phyloP scores from a whole-genome alignment of 768 basidiomycete genomes.

The Lentinula boryana region DNA sequence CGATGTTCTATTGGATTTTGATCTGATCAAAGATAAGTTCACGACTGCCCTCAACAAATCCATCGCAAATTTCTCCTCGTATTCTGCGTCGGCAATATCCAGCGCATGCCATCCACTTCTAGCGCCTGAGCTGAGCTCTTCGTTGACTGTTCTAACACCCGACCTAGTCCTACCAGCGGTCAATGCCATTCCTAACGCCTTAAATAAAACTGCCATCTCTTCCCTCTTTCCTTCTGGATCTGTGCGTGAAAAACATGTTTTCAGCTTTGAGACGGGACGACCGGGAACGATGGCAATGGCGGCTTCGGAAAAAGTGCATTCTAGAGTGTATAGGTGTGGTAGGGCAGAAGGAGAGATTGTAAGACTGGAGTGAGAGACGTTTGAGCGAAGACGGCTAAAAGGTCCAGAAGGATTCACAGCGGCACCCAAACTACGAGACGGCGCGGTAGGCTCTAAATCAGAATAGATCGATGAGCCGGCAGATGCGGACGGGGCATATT shows the following conservation, averaged over 20 bases:
- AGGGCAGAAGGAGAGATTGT: constrained; percentile 27
- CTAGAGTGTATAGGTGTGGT: constrained; percentile 45
- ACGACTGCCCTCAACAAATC: constrained; percentile 43
- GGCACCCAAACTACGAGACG: constrained; percentile 18
- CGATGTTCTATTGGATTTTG: constrained; percentile 9
- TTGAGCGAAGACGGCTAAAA: constrained; percentile 17
- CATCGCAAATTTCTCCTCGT: constrained; percentile 47
- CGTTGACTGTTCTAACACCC: background rate
- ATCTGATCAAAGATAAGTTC: background rate
- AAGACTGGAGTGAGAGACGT: constrained; percentile 12
- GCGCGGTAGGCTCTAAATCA: constrained; percentile 10
- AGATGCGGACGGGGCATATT: background rate
- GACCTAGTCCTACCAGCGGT: background rate
- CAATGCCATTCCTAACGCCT: background rate
- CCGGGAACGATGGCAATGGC: constrained; percentile 49
- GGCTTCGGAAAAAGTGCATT: constrained; percentile 67
- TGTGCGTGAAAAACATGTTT: constrained; percentile 63
- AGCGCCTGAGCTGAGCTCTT: constrained; percentile 11
- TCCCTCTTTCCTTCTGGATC: constrained; percentile 39
- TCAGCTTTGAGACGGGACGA: constrained; percentile 55
- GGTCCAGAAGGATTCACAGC: background rate
- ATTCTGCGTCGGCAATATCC: constrained; percentile 58
- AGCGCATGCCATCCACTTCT: constrained; percentile 41
- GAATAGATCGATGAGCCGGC: constrained; percentile 3
- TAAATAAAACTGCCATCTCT: constrained; percentile 44